Percentiles rank a stretch among this genome's conserved stretches.
Conservation (phyloP, 1,139 yeast genomes). For the Yamadazyma aaseri region DNA sequence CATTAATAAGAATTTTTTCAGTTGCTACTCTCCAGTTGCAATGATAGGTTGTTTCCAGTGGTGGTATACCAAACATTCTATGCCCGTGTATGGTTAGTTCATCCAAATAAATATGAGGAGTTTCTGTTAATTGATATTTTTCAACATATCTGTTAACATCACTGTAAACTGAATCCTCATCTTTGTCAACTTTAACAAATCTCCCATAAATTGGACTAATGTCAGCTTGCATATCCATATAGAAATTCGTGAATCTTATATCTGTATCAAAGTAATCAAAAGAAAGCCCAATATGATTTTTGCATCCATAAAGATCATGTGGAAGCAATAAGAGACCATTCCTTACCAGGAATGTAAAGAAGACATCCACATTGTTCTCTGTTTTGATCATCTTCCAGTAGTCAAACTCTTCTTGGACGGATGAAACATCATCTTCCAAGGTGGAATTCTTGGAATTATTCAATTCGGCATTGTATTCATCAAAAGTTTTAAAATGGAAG, state of each 20-base stretch:
- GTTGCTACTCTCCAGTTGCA: conserved; percentile 87
- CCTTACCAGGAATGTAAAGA: conserved; percentile 66
- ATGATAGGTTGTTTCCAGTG: conserved; percentile 79
- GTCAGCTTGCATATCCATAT: conserved; percentile 78
- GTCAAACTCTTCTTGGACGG: conserved; percentile 22
- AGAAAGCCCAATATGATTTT: conserved; percentile 59
- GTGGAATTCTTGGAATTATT: conserved; percentile 2
- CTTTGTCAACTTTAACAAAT: conserved; percentile 21
- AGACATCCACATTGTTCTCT: conserved; percentile 75
- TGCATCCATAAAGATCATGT: conserved; percentile 63
- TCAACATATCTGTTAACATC: conserved; percentile 26
- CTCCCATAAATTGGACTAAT: conserved; percentile 47
- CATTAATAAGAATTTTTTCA: conserved; percentile 56
- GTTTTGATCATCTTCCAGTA: conserved; percentile 45
- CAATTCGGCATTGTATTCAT: conserved; percentile 56
- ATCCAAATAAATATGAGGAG: conserved; percentile 48
- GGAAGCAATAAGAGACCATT: conserved; percentile 76
- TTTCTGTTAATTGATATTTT: conserved; percentile 8
- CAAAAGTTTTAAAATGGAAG: conserved; percentile 79
- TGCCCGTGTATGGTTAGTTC: conserved; percentile 79
- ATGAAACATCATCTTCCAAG: conserved; percentile 7
- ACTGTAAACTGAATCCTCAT: conserved; percentile 21
- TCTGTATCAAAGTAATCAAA: conserved; percentile 74
- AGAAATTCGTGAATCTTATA: conserved; percentile 82
- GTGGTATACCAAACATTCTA: conserved; percentile 90